These are phyloP conservation scores for Flammula alnicola DNA, from an alignment of 1,284 basidiomycete genomes.

Conservation along the genomic window DNA sequence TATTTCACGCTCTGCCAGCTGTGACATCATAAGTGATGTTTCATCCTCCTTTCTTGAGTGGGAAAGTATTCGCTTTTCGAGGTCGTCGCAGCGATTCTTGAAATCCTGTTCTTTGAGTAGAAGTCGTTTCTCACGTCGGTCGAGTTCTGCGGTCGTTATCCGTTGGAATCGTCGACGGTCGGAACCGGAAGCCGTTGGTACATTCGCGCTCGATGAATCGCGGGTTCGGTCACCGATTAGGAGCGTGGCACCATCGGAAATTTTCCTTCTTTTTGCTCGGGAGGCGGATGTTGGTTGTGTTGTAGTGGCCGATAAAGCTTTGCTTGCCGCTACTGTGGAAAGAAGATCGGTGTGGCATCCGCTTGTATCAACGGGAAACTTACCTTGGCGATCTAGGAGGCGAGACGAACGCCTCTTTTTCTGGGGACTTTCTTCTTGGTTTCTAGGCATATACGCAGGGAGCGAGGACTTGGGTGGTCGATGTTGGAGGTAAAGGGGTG, in stretches of 20 bases:
- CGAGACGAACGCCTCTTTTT: constrained; percentile 25
- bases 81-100: constrained; percentile 36
- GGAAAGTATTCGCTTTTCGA: constrained; percentile 42
- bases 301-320: constrained; percentile 19
- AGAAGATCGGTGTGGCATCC: constrained; percentile 12
- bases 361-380: neutral
- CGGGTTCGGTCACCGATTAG: constrained; percentile 19
- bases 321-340: constrained; percentile 24
- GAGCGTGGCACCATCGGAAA: constrained; percentile 14
- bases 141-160: constrained; percentile 42
- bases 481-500: constrained; percentile 16
- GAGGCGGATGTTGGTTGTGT: constrained; percentile 21
- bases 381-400: constrained; percentile 24
- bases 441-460: constrained; percentile 15
- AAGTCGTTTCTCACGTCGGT: constrained; percentile 43
- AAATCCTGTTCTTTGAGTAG: constrained; percentile 41
- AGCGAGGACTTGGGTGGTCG: constrained; percentile 2
- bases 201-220: constrained; percentile 21
- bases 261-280: constrained; percentile 20
- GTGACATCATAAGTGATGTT: constrained; percentile 41
- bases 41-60: constrained; percentile 45
- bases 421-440: constrained; percentile 6
- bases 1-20: constrained; percentile 45
- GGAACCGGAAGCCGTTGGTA: constrained; percentile 25
- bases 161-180: constrained; percentile 29